Evolutionary conservation across 1,284 basidiomycete species (phyloP).

Genomic region (Macrocystidia cucumis): DNA sequence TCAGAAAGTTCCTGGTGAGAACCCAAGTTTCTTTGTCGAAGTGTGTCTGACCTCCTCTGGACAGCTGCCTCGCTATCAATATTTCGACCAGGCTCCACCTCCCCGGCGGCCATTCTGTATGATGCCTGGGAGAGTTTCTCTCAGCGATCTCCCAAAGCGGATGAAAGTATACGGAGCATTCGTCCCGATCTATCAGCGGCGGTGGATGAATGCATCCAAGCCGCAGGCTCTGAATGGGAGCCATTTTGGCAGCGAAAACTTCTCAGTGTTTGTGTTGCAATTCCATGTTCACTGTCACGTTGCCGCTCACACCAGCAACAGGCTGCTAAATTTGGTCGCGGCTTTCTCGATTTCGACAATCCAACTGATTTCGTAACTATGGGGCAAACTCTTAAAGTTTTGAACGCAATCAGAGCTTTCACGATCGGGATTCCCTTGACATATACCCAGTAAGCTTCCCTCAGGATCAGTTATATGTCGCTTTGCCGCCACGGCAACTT

Average conservation of each 20-base stretch:
- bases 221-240: constrained; percentile 91
- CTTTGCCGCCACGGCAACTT: not conserved
- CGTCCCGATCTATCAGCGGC: constrained; percentile 81
- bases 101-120: constrained; percentile 86
- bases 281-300: constrained; percentile 4
- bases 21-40: constrained; percentile 1
- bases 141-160: constrained; percentile 80
- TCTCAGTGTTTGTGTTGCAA: constrained; percentile 57
- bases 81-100: constrained; percentile 88
- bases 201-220: constrained; percentile 90
- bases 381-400: constrained; percentile 89
- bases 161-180: constrained; percentile 89
- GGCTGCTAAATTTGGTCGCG: constrained; percentile 94
- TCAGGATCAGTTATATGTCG: not conserved
- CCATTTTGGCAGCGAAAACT: constrained; percentile 83
- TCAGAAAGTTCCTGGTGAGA: constrained; percentile 82
- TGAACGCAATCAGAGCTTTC: constrained; percentile 88
- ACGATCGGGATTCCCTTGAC: constrained; percentile 94
- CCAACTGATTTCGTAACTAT: constrained; percentile 87
- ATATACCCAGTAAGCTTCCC: constrained; percentile 67
- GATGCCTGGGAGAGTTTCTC: constrained; percentile 91
- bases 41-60: constrained; percentile 5
- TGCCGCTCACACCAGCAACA: constrained; percentile 28
- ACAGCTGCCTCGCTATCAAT: constrained; percentile 72
- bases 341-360: constrained; percentile 90